Percentiles rank a stretch among this genome's conserved stretches.
Conservation (phyloP, 495 filamentous ascomycete species). For the Xylaria flabelliformis region DNA sequence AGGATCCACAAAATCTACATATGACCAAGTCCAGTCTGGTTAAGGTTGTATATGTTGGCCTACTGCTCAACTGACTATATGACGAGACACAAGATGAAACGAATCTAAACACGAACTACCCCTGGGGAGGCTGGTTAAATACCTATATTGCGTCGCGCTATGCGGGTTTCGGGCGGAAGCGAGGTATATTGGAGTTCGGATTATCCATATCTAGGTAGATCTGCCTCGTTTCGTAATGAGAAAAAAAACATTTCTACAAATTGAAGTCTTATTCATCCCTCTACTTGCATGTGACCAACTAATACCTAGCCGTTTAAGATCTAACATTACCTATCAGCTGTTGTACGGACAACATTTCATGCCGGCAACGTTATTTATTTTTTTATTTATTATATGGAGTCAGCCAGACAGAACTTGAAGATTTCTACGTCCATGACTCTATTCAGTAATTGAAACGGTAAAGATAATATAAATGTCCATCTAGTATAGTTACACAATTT, state of each 20-base stretch:
- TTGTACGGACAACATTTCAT: not conserved
- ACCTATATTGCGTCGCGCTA: not conserved
- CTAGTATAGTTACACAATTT: too few relatives aligned
- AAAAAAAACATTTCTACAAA: not conserved
- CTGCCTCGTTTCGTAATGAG: not conserved
- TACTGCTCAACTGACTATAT: not conserved
- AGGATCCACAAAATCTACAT: not conserved
- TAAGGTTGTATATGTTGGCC: not conserved
- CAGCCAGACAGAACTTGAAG: not conserved
- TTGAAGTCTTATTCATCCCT: not conserved
- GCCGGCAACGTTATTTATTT: not conserved
- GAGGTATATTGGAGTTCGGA: not conserved
- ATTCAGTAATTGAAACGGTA: not conserved
- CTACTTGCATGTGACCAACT: not conserved
- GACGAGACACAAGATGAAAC: slow-evolving; percentile 11
- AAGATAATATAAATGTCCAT: not conserved
- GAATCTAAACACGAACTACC: not conserved
- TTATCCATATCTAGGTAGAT: not conserved
- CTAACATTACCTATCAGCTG: not conserved
- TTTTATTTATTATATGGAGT: not conserved
- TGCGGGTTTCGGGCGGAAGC: not conserved
- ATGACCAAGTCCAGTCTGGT: not conserved
- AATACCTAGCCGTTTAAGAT: not conserved
- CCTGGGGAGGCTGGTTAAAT: not conserved
- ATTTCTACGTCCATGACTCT: not conserved